A percentile compares a stretch with the other conserved stretches of the same genome.
These are phyloP conservation scores for Botrytis deweyae DNA, from an alignment of 2,329 filamentous ascomycete genomes.

Conservation along the genomic window DNA sequence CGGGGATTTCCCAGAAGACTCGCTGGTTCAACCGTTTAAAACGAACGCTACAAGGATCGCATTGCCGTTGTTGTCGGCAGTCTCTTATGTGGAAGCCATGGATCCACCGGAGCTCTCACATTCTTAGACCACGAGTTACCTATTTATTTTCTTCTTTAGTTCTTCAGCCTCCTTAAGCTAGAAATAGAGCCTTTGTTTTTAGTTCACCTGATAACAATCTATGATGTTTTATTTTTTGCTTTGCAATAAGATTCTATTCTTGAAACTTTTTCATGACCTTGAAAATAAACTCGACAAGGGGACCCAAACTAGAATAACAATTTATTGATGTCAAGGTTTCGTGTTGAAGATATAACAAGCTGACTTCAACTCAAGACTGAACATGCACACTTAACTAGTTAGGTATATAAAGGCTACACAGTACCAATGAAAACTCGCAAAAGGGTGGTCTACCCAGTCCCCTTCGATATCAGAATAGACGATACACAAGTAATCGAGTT, in stretches of 20 bases:
- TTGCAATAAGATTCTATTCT: background rate
- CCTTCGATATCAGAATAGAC: background rate
- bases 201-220: background rate
- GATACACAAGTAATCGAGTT: background rate
- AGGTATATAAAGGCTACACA: background rate
- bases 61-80: constrained; percentile 6
- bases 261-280: background rate
- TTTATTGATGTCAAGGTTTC: background rate
- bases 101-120: background rate
- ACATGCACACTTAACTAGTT: background rate
- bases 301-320: background rate
- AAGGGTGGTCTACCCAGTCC: background rate
- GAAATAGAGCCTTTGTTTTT: too few species aligned
- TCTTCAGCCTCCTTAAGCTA: background rate
- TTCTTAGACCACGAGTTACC: background rate
- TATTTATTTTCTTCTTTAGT: background rate
- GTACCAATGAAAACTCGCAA: too few species aligned
- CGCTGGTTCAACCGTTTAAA: background rate
- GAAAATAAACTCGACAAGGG: background rate
- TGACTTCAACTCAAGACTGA: background rate
- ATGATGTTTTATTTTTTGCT: background rate
- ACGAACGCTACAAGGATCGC: background rate
- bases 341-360: background rate
- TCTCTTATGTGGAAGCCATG: background rate
- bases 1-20: background rate